A percentile compares a stretch with the other conserved stretches of the same genome.
Conservation (phyloP, 139 green algal species). For the Chlorella sp. region DNA sequence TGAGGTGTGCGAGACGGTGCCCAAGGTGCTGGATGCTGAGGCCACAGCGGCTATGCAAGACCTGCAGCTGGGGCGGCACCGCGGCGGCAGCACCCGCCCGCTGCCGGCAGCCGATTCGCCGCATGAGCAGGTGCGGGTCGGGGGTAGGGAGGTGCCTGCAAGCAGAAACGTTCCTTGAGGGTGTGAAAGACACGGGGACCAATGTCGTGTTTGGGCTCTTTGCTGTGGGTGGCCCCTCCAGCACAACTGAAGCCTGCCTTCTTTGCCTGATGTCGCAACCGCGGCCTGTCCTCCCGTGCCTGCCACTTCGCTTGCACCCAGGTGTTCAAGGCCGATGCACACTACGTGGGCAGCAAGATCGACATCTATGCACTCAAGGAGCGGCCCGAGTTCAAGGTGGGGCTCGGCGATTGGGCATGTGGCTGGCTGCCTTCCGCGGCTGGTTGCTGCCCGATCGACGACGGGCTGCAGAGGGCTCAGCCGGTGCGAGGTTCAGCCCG, state of each 20-base stretch:
- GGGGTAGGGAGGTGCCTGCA: constrained; percentile 5
- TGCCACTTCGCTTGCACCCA: neutral
- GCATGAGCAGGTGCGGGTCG: constrained; percentile 10
- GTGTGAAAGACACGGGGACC: too few relatives aligned
- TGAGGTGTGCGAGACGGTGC: neutral
- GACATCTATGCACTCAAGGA: constrained; percentile 40
- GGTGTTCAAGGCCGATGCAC: constrained; percentile 23
- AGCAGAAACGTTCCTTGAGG: constrained; percentile 28
- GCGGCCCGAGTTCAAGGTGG: constrained; percentile 22
- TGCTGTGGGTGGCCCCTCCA: too few relatives aligned
- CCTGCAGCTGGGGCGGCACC: neutral
- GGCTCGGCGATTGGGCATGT: too few relatives aligned
- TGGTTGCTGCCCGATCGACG: too few relatives aligned
- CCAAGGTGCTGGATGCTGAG: neutral
- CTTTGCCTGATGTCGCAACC: too few relatives aligned
- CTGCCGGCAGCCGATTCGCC: neutral
- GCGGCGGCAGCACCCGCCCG: constrained; percentile 4
- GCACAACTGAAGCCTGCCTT: too few relatives aligned
- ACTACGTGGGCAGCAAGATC: constrained; percentile 41
- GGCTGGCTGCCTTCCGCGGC: too few relatives aligned
- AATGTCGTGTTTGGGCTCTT: too few relatives aligned
- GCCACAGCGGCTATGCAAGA: neutral
- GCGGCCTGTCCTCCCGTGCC: too few relatives aligned
- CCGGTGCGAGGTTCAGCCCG: too few relatives aligned
- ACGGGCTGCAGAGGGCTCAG: too few relatives aligned